A percentile compares a stretch with the other conserved stretches of the same genome.
These are phyloP conservation scores for Excoecaria agallocha DNA, from an alignment of 345 rosid genomes.

Conservation along the genomic window DNA sequence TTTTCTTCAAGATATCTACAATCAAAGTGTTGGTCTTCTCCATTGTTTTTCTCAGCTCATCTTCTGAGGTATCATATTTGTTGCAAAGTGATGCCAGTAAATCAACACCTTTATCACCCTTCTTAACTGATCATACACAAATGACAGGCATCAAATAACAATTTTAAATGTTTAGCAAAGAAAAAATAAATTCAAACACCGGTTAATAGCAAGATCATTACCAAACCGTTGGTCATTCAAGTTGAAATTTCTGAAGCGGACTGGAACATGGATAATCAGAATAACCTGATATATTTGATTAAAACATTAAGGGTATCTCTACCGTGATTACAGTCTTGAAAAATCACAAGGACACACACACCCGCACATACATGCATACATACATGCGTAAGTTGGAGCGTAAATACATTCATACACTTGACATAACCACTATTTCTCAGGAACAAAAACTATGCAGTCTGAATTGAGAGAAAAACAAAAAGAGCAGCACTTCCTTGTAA, in stretches of 20 bases:
- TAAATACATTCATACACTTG: background rate
- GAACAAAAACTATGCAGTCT: background rate
- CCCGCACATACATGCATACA: too few relatives aligned
- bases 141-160: conserved; percentile 4
- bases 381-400: too few relatives aligned
- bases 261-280: conserved; percentile 78
- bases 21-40: conserved; percentile 65
- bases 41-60: conserved; percentile 67
- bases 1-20: conserved; percentile 58
- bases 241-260: conserved; percentile 68
- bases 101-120: conserved; percentile 70
- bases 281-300: conserved; percentile 60
- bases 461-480: background rate
- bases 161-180: background rate
- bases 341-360: too few relatives aligned
- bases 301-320: conserved; percentile 14
- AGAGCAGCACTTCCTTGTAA: background rate
- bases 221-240: conserved; percentile 64
- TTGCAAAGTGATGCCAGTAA: conserved; percentile 83
- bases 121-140: conserved; percentile 52
- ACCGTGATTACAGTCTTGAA: background rate
- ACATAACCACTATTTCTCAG: background rate
- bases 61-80: conserved; percentile 73
- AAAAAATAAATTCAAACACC: background rate
- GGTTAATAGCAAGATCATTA: conserved; percentile 34